Conservation (phyloP, 2,329 filamentous ascomycete species). For the Ascochyta fabae region DNA sequence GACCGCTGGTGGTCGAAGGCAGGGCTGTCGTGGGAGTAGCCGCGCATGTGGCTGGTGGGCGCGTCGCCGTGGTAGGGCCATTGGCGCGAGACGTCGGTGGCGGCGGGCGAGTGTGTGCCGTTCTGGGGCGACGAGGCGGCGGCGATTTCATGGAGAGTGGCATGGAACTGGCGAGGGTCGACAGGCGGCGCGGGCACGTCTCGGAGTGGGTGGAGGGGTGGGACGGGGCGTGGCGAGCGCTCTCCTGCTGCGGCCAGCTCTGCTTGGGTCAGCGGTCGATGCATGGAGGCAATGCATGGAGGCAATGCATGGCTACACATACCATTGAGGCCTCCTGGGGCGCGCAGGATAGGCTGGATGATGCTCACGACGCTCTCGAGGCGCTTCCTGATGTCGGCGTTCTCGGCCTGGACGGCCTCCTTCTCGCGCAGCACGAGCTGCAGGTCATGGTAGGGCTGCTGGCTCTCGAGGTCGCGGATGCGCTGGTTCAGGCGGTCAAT, state of each 20-base stretch:
- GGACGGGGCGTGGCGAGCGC: constrained; percentile 52
- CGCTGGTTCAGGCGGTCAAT: constrained; percentile 76
- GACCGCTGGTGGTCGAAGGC: constrained; percentile 29
- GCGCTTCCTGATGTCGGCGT: constrained; percentile 75
- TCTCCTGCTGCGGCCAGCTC: constrained; percentile 58
- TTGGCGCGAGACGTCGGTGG: constrained; percentile 31
- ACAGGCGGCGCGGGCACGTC: constrained; percentile 19
- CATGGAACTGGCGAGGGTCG: constrained; percentile 32
- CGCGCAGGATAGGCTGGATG: constrained; percentile 64
- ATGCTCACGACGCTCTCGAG: constrained; percentile 70
- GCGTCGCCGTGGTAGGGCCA: constrained; percentile 42
- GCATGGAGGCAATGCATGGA: too few species aligned
- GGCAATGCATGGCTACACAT: constrained; percentile 14
- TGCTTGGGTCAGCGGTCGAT: constrained; percentile 21
- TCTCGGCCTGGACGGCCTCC: constrained; percentile 78
- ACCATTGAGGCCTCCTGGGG: constrained; percentile 54
- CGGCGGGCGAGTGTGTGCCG: constrained; percentile 36
- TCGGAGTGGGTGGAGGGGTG: constrained; percentile 18
- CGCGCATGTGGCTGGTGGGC: constrained; percentile 44
- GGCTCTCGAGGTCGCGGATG: constrained; percentile 77
- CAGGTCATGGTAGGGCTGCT: constrained; percentile 84
- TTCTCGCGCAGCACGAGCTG: constrained; percentile 77
- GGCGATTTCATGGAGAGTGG: constrained; percentile 30
- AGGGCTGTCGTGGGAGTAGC: constrained; percentile 44
- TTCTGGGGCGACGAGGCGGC: constrained; percentile 30